These are phyloP conservation scores for Cytospora mali DNA, from an alignment of 2,329 filamentous ascomycete genomes.

Conservation along the genomic window DNA sequence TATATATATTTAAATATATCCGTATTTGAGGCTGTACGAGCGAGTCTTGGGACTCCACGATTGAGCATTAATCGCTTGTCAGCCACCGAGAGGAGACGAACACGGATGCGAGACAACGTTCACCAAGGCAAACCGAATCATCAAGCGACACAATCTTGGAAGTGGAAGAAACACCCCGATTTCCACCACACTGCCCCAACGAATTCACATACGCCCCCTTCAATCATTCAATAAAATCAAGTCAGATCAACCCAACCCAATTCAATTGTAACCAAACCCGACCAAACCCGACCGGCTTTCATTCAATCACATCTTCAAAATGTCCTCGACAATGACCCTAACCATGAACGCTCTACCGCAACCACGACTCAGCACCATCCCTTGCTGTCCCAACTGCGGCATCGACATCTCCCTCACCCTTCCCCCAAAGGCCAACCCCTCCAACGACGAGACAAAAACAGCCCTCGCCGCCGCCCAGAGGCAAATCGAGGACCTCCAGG, in stretches of 20 bases:
- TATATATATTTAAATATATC: too few species aligned
- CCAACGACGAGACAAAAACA: constrained; percentile 40
- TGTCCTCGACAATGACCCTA: constrained; percentile 39
- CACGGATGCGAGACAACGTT: neutral
- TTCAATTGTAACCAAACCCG: too few species aligned
- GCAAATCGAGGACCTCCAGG: constrained; percentile 69
- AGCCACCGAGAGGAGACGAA: neutral
- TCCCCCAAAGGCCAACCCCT: constrained; percentile 41
- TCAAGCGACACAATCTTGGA: neutral
- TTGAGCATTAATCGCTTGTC: neutral
- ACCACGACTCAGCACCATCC: constrained; percentile 32
- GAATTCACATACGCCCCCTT: neutral
- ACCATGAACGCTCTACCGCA: constrained; percentile 37
- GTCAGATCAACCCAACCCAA: too few species aligned
- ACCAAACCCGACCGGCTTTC: neutral
- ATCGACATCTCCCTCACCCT: constrained; percentile 39
- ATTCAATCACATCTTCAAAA: constrained; percentile 12
- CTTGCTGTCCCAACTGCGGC: constrained; percentile 57
- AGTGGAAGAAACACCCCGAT: neutral
- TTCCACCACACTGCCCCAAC: neutral
- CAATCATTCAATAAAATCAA: too few species aligned
- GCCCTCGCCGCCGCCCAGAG: constrained; percentile 58
- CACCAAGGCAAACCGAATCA: neutral
- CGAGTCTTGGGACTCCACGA: neutral
- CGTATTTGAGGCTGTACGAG: too few species aligned